Evolutionary conservation across 139 green algal species (phyloP).

Genomic region (Deuterostichococcus epilithicus): DNA sequence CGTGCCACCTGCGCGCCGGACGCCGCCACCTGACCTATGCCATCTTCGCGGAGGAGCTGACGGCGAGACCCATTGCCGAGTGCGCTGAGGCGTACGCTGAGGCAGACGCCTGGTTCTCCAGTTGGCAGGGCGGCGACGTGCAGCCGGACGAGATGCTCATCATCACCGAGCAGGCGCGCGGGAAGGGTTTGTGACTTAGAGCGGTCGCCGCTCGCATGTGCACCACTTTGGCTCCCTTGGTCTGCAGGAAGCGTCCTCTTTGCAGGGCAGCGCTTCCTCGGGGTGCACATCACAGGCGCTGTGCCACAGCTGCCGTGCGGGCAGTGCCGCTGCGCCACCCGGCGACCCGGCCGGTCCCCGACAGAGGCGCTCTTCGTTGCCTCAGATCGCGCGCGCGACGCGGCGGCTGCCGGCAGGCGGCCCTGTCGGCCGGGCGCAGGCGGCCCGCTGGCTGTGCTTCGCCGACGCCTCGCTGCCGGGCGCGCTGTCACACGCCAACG

Average conservation of each 20-base stretch:
- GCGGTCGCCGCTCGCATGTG: background rate
- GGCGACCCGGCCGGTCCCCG: no score
- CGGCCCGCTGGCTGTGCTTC: slow-evolving; percentile 38
- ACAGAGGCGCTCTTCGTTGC: no score
- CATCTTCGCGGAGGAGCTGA: slow-evolving; percentile 35
- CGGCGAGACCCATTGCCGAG: slow-evolving; percentile 15
- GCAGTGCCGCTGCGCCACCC: no score
- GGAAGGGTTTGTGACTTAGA: no score
- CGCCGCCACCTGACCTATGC: slow-evolving; percentile 29
- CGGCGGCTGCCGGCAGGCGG: slow-evolving; percentile 16
- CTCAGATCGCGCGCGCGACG: slow-evolving; percentile 12
- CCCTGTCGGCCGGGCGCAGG: slow-evolving; percentile 23
- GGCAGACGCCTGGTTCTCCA: slow-evolving; percentile 22
- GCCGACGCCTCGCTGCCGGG: background rate
- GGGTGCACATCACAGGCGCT: no score
- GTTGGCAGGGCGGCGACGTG: slow-evolving; percentile 30
- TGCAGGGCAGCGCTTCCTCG: no score
- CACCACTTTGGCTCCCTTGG: no score
- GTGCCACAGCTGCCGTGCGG: no score
- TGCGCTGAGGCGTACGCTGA: slow-evolving; percentile 19
- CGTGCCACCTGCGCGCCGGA: slow-evolving; percentile 44
- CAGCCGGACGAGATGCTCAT: slow-evolving; percentile 20
- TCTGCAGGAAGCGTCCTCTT: no score
- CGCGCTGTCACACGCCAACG: slow-evolving; percentile 17
- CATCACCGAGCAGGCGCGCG: slow-evolving; percentile 18